Conservation (phyloP, 2,329 filamentous ascomycete species). For the Nannizzia gypsea region DNA sequence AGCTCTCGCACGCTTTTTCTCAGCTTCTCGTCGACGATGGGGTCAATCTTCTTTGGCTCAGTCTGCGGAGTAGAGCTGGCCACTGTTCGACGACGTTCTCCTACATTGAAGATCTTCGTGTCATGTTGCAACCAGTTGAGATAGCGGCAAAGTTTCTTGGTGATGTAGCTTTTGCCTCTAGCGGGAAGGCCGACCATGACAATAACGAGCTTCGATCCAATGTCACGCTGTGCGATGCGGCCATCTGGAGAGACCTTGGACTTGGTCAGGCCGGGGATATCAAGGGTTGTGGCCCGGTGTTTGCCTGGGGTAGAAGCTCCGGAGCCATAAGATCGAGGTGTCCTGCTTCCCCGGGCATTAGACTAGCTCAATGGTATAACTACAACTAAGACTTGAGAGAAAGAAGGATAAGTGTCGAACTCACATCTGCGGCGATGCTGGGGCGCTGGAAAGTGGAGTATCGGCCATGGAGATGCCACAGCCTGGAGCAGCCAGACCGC, state of each 20-base stretch:
- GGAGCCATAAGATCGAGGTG: constrained; percentile 48
- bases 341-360: constrained; percentile 4
- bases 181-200: constrained; percentile 97
- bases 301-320: constrained; percentile 65
- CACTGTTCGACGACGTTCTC: constrained; percentile 72
- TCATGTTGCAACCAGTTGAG: constrained; percentile 96
- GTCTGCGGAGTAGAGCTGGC: constrained; percentile 36
- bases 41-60: background rate
- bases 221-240: constrained; percentile 82
- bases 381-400: constrained; percentile 4
- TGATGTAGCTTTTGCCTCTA: constrained; percentile 95
- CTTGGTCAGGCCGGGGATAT: constrained; percentile 91
- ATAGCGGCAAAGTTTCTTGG: constrained; percentile 92
- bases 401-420: constrained; percentile 21
- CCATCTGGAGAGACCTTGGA: constrained; percentile 94
- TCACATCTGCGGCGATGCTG: constrained; percentile 51
- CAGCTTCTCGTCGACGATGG: constrained; percentile 30
- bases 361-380: constrained; percentile 1
- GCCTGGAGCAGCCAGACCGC: constrained; percentile 26
- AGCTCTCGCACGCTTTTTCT: constrained; percentile 34
- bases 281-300: constrained; percentile 82
- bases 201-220: constrained; percentile 91
- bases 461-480: constrained; percentile 48
- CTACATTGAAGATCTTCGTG: constrained; percentile 93
- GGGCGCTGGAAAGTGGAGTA: constrained; percentile 51